phyloP scores from a whole-genome alignment of 139 green algal species.

The Tetradesmus lagerheimii region DNA sequence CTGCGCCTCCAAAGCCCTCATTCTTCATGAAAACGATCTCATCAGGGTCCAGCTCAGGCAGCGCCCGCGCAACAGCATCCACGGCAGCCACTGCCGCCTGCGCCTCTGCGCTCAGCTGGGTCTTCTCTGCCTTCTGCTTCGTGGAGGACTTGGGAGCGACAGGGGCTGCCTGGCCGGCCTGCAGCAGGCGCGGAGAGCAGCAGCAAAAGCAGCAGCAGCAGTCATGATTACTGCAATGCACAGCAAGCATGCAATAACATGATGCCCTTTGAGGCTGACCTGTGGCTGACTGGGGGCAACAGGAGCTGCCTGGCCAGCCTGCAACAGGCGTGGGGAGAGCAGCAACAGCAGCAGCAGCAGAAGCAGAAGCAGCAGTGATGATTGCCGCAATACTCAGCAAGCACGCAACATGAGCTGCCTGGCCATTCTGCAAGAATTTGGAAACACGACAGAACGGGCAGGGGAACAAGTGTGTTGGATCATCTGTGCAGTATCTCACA shows the following conservation, averaged over 20 bases:
- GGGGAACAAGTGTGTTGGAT: no score
- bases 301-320: background rate
- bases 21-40: slow-evolving; percentile 17
- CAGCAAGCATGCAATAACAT: background rate
- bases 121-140: background rate
- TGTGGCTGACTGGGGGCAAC: background rate
- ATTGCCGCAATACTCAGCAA: background rate
- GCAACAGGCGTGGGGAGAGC: background rate
- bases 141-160: background rate
- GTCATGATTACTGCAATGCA: no score
- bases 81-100: background rate
- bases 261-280: no score
- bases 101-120: slow-evolving; percentile 8
- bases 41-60: slow-evolving; percentile 19
- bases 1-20: background rate
- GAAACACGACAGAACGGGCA: no score
- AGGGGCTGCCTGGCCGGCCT: slow-evolving; percentile 10
- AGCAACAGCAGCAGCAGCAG: background rate
- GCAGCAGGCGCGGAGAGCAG: background rate
- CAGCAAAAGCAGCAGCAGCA: slow-evolving; percentile 11
- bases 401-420: background rate
- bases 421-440: background rate
- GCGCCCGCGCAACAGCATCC: background rate
- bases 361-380: background rate
- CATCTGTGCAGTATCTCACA: no score